Percentiles rank a stretch among this genome's conserved stretches.
Conservation (phyloP, 2,329 filamentous ascomycete genomes). For the Hypoxylon sp. region DNA sequence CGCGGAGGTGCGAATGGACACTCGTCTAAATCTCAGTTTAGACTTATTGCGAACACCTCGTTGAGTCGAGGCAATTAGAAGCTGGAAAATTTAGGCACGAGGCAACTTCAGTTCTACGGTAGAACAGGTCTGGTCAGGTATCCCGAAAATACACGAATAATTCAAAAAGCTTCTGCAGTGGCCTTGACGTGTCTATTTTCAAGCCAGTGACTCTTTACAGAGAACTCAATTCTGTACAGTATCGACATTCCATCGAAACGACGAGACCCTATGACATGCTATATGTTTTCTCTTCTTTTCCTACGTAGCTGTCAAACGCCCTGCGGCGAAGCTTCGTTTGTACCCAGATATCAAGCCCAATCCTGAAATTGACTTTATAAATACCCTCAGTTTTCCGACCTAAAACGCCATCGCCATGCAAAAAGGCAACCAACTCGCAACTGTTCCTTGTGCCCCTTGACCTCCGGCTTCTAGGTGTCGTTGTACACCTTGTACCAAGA, state of each 20-base stretch:
- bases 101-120: constrained; percentile 20
- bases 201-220: neutral
- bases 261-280: neutral
- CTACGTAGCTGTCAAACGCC: constrained; percentile 3
- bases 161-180: constrained; percentile 6
- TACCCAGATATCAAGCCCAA: constrained; percentile 27
- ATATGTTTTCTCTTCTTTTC: constrained; percentile 7
- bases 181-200: neutral
- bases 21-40: constrained; percentile 31
- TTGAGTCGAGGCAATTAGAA: constrained; percentile 15
- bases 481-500: neutral
- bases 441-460: neutral
- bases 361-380: constrained; percentile 23
- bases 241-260: neutral
- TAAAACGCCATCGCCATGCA: constrained; percentile 62
- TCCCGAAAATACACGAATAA: constrained; percentile 35
- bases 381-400: constrained; percentile 34
- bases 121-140: constrained; percentile 18
- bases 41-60: constrained; percentile 6
- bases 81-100: constrained; percentile 15
- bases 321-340: constrained; percentile 8
- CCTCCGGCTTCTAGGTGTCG: neutral
- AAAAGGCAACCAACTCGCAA: constrained; percentile 29
- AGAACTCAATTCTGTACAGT: neutral
- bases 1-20: constrained; percentile 20